These are phyloP conservation scores for Diaporthe citri DNA, from an alignment of 2,329 filamentous ascomycete species.

Conservation along the genomic window DNA sequence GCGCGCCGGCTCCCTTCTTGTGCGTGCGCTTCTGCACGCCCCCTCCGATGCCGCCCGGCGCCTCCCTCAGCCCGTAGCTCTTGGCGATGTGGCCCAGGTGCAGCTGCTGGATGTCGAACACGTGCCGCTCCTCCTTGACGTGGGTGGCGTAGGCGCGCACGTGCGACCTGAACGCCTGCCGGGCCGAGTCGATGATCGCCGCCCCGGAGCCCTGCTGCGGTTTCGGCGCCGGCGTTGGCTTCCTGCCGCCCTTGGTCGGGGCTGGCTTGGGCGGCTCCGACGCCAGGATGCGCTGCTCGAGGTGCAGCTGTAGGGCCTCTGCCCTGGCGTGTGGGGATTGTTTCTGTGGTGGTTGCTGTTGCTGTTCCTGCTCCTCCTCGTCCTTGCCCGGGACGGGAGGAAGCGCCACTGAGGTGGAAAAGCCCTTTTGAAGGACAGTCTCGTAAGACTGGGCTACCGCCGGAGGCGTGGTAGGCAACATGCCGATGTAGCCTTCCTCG, in stretches of 20 bases:
- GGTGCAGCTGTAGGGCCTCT: conserved; percentile 69
- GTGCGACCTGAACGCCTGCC: conserved; percentile 90
- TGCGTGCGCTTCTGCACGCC: conserved; percentile 62
- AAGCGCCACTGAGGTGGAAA: conserved; percentile 70
- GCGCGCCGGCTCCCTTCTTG: conserved; percentile 52
- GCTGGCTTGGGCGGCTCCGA: conserved; percentile 39
- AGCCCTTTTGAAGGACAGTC: conserved; percentile 73
- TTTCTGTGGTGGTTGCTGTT: conserved; percentile 59
- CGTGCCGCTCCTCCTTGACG: conserved; percentile 83
- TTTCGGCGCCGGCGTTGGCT: conserved; percentile 56
- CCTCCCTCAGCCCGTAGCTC: conserved; percentile 89
- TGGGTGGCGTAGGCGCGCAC: conserved; percentile 96
- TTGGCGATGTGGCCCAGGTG: conserved; percentile 96
- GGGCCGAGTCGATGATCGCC: conserved; percentile 82
- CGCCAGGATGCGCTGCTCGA: conserved; percentile 69
- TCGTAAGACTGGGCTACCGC: conserved; percentile 66
- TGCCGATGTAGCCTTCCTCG: conserved; percentile 90
- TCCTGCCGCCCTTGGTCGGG: conserved; percentile 41
- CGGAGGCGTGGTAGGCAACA: conserved; percentile 69
- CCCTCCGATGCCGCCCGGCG: conserved; percentile 83
- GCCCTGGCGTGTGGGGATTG: conserved; percentile 60
- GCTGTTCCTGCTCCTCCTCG: conserved; percentile 64
- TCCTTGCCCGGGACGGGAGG: conserved; percentile 67
- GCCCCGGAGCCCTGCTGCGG: conserved; percentile 51
- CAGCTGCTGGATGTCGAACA: conserved; percentile 91